Conservation (phyloP, 2,329 filamentous ascomycete genomes). For the Alternaria longipes region DNA sequence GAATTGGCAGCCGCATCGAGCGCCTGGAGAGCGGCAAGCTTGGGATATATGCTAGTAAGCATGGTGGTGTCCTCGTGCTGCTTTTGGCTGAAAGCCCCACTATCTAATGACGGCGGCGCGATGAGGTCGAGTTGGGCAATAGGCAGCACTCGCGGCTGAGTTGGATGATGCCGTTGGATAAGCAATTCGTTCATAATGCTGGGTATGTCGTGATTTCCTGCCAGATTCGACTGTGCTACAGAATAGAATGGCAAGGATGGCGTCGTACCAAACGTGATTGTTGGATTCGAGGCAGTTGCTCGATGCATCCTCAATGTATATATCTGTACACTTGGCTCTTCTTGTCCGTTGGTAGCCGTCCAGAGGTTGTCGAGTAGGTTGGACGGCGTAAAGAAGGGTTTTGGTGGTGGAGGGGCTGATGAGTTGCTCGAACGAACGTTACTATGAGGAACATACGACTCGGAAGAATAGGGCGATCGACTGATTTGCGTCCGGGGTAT, state of each 20-base stretch:
- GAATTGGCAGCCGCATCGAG: slow-evolving; percentile 58
- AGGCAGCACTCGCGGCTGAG: slow-evolving; percentile 50
- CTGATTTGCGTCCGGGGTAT: slow-evolving; percentile 73
- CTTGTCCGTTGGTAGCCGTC: slow-evolving; percentile 75
- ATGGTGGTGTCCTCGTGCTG: slow-evolving; percentile 44
- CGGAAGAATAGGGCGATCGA: slow-evolving; percentile 67
- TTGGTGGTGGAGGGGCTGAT: slow-evolving; percentile 33
- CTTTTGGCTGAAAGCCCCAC: slow-evolving; percentile 36
- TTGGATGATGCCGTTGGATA: slow-evolving; percentile 52
- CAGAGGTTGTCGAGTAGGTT: slow-evolving; percentile 72
- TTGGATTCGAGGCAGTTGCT: slow-evolving; percentile 55
- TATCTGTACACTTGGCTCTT: slow-evolving; percentile 51
- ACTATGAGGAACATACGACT: slow-evolving; percentile 56
- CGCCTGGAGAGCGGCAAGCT: slow-evolving; percentile 57
- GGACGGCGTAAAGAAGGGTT: slow-evolving; percentile 58
- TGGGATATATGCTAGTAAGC: slow-evolving; percentile 57
- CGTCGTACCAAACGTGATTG: slow-evolving; percentile 71
- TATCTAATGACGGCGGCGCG: slow-evolving; percentile 48
- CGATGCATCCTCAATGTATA: slow-evolving; percentile 54
- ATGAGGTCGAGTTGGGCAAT: slow-evolving; percentile 52
- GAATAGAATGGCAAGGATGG: slow-evolving; percentile 76
- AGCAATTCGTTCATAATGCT: slow-evolving; percentile 53
- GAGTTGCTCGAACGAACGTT: slow-evolving; percentile 43
- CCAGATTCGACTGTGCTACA: slow-evolving; percentile 65
- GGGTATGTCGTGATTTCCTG: slow-evolving; percentile 62